Percentiles rank a stretch among this genome's conserved stretches.
Evolutionary conservation across 2,329 filamentous ascomycete species (phyloP).

Genomic region (Xylaria sp.): DNA sequence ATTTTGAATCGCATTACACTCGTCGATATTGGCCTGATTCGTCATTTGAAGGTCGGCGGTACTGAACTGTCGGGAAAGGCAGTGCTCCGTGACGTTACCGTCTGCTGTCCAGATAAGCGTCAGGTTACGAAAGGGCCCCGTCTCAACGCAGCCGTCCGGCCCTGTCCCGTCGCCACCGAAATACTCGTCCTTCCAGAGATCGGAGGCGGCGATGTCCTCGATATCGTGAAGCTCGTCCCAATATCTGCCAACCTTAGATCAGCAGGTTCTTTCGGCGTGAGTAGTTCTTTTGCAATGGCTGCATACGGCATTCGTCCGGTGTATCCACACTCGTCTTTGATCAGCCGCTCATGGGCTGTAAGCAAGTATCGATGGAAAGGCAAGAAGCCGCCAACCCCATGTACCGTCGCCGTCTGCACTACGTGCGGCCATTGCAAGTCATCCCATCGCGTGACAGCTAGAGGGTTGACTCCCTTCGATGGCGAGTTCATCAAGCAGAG

Average conservation of each 20-base stretch:
- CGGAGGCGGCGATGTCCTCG: conserved; percentile 13
- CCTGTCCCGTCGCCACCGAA: conserved; percentile 29
- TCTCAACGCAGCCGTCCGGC: conserved; percentile 19
- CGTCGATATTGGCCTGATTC: conserved; percentile 24
- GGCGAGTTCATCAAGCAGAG: conserved; percentile 32
- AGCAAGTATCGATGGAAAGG: conserved; percentile 38
- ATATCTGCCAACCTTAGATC: conserved; percentile 18
- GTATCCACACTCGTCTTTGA: conserved; percentile 39
- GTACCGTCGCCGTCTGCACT: conserved; percentile 25
- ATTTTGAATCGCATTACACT: conserved; percentile 19
- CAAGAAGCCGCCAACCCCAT: conserved; percentile 32
- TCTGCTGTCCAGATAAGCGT: conserved; percentile 14
- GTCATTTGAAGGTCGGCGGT: conserved; percentile 18
- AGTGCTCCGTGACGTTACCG: conserved; percentile 8
- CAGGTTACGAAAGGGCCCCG: conserved; percentile 25
- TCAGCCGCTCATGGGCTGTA: conserved; percentile 26
- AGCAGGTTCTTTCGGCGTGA: background rate
- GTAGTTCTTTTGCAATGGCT: background rate
- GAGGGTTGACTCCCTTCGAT: conserved; percentile 6
- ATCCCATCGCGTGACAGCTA: conserved; percentile 29
- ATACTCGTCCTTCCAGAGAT: conserved; percentile 20
- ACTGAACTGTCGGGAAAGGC: conserved; percentile 25
- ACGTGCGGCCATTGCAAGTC: conserved; percentile 33
- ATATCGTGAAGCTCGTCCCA: conserved; percentile 27
- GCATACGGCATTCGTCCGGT: conserved; percentile 35